Evolutionary conservation across 768 basidiomycete species (phyloP), one percentile per base, ranked within the genome.

Genomic region (Tulasnella sp.): DNA sequence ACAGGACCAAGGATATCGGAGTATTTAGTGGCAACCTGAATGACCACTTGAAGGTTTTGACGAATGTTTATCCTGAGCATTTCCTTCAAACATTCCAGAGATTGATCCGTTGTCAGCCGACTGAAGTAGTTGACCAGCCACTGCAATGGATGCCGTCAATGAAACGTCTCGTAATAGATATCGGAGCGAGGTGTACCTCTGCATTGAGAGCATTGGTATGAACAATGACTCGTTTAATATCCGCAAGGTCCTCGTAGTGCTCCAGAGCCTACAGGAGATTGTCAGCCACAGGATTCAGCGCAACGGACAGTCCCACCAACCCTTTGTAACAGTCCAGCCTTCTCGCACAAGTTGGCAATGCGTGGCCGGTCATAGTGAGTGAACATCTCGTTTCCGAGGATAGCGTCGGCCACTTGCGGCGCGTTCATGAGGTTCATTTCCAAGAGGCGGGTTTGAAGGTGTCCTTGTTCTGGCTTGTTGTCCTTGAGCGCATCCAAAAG

Each of bases 81-180:
- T 86, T 99, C 98, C 81, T 98, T 91, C 85, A 99, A 86, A 84
- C 95, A 98, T 6, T 91, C 92, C 89, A 98, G 92, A 0, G 98
- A 97, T 84, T 99, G 96, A 81, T 99, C 98, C 10, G 96, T 96
- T 2, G 98, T 99, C 79, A 99, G 89, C 72, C 92, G 91, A 83
- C 95, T 98, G 86, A 99, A 99, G 86, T 98, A 99, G 84, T 89
- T 92, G 82, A 99, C 93, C 70, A 99, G 91, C 96, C 97, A 99
- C 91, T 96, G 78, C 1, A 35, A 51, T 35, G 75, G 5, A 69
- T 23, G 46, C 32, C 29, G 46, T n/a, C 20, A 39, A 51, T 44
- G 35, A 78, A 55, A n/a, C 46, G 35, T 61, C 40, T 67, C 40
- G 51, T 79, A 71, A 2, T 72, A 51, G 6, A 13, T 73, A 46